These are phyloP conservation scores for Rhizoclosmatium sp. DNA, from an alignment of 192 early-diverging fungal genomes.

Conservation along the genomic window DNA sequence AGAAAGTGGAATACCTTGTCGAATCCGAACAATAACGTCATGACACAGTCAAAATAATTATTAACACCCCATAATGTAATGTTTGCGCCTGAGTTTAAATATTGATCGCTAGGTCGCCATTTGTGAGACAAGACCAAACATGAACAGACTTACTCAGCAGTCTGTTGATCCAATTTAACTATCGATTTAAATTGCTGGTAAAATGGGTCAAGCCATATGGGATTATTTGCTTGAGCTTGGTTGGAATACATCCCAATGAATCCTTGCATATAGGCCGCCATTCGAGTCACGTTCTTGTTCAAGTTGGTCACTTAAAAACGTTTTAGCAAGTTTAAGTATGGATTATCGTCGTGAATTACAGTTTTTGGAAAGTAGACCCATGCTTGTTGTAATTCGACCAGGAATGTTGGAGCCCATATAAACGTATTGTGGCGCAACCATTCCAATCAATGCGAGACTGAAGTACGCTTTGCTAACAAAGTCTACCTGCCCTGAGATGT, in stretches of 20 bases:
- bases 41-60: not conserved
- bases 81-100: too few species aligned
- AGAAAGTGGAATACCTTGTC: not conserved
- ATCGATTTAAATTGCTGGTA: not conserved
- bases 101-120: too few species aligned
- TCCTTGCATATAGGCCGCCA: not conserved
- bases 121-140: not conserved
- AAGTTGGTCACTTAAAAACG: not conserved
- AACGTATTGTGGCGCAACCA: not conserved
- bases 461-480: conserved; percentile 1
- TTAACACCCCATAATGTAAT: not conserved
- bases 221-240: not conserved
- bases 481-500: not conserved
- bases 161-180: not conserved
- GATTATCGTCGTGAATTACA: not conserved
- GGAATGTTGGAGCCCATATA: not conserved
- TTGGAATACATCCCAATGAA: not conserved
- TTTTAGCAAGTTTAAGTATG: not conserved
- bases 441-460: not conserved
- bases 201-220: not conserved
- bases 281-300: not conserved
- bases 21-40: not conserved
- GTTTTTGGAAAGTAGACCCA: not conserved
- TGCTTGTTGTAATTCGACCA: not conserved
- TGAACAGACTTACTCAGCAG: not conserved